phyloP scores from a whole-genome alignment of 208 protist species.

The Leptomonas pyrrhocoris region DNA sequence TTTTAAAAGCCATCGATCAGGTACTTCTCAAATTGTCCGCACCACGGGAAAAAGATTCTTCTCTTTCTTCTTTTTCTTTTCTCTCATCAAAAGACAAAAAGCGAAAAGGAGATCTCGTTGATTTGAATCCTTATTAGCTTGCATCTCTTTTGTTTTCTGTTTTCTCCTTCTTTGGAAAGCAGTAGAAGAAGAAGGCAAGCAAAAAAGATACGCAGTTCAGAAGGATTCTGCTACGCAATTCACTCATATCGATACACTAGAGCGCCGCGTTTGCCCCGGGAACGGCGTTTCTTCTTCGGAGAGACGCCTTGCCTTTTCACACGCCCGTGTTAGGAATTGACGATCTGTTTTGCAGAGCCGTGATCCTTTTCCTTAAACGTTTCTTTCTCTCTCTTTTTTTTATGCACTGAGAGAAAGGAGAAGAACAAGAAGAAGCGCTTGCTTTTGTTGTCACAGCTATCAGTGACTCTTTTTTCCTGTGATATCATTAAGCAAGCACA shows the following conservation, averaged over 20 bases:
- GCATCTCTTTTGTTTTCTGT: not conserved
- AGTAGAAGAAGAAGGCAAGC: not conserved
- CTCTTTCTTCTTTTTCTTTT: constrained; percentile 1
- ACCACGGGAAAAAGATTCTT: constrained; percentile 17
- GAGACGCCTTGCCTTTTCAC: not conserved
- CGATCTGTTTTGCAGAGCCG: not conserved
- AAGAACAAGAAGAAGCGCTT: not conserved
- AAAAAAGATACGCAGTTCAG: not conserved
- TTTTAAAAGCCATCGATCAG: constrained; percentile 6
- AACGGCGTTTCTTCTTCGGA: not conserved
- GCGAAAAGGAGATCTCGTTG: constrained; percentile 11
- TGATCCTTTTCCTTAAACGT: not conserved
- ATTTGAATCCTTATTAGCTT: constrained; percentile 2
- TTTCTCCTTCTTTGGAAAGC: not conserved
- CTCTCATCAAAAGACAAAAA: constrained; percentile 2
- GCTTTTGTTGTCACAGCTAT: not conserved
- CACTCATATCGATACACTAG: not conserved
- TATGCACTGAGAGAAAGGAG: not conserved
- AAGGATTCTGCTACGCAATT: constrained; percentile 4
- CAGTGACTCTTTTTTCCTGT: not conserved
- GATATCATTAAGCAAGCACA: not conserved
- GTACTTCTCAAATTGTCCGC: not conserved
- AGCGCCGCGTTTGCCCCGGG: constrained; percentile 9
- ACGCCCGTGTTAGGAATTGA: constrained; percentile 3
- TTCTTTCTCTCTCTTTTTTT: not conserved